Conservation (phyloP, 257 asterid genomes). For the Rehmannia glutinosa region DNA sequence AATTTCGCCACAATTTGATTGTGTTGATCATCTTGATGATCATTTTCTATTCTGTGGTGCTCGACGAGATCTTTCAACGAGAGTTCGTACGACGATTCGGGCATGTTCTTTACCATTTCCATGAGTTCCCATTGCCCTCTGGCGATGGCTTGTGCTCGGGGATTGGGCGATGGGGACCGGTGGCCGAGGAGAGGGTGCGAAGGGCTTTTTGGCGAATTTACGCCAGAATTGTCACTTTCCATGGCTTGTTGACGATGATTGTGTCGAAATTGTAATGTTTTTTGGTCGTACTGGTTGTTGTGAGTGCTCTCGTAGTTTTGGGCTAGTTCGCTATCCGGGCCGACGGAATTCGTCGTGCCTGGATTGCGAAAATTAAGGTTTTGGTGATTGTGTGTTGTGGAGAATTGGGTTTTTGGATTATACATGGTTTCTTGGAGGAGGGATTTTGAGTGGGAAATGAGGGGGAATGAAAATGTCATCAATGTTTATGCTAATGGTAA, state of each 20-base stretch:
- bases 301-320: background rate
- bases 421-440: too few relatives aligned
- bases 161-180: conserved; percentile 35
- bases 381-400: background rate
- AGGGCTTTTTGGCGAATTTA: conserved; percentile 46
- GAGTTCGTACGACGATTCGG: conserved; percentile 67
- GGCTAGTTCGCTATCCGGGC: background rate
- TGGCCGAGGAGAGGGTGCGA: conserved; percentile 27
- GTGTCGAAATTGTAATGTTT: conserved; percentile 29
- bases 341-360: too few relatives aligned
- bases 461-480: too few relatives aligned
- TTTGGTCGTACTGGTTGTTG: conserved; percentile 5
- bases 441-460: too few relatives aligned
- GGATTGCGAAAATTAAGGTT: background rate
- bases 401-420: background rate
- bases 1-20: conserved; percentile 16
- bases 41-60: conserved; percentile 14
- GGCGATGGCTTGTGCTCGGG: conserved; percentile 67
- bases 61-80: conserved; percentile 69
- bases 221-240: conserved; percentile 37
- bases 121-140: conserved; percentile 79
- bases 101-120: conserved; percentile 88
- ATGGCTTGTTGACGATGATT: conserved; percentile 4
- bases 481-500: too few relatives aligned
- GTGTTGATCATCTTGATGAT: too few relatives aligned